These are phyloP conservation scores for Microglena sp. DNA, from an alignment of 139 green algal species.

Conservation along the genomic window DNA sequence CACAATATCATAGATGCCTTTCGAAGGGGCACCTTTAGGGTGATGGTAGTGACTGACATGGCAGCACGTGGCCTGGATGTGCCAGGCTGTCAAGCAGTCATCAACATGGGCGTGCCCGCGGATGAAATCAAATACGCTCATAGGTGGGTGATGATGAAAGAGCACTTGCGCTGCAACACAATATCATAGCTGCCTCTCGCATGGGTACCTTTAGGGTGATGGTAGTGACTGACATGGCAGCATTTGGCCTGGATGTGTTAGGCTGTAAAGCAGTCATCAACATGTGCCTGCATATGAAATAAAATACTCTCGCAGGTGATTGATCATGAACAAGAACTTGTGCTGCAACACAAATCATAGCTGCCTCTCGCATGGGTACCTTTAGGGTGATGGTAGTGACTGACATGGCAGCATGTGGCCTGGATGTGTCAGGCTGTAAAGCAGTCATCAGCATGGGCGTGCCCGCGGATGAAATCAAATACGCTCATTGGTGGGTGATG, in stretches of 20 bases:
- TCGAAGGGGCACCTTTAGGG: conserved; percentile 42
- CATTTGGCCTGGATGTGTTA: conserved; percentile 33
- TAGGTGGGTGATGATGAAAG: conserved; percentile 55
- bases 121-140: not conserved
- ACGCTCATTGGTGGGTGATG: no score
- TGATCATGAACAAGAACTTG: conserved; percentile 48
- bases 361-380: conserved; percentile 49
- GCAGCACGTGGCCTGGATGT: conserved; percentile 50
- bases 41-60: conserved; percentile 78
- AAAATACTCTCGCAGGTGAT: no score
- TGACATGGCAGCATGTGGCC: conserved; percentile 70
- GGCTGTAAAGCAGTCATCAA: not conserved
- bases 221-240: conserved; percentile 73
- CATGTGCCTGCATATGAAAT: no score
- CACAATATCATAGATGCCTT: conserved; percentile 59
- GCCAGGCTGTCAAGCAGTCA: not conserved
- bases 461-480: no score
- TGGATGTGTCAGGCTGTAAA: not conserved
- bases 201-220: conserved; percentile 52
- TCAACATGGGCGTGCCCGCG: conserved; percentile 6
- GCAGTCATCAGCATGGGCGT: not conserved
- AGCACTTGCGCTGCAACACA: conserved; percentile 67
- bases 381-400: conserved; percentile 63
- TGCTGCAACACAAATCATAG: conserved; percentile 68
- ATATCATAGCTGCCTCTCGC: conserved; percentile 52